phyloP scores from a whole-genome alignment of 257 asterid species.

The Fraxinus cuspidata region DNA sequence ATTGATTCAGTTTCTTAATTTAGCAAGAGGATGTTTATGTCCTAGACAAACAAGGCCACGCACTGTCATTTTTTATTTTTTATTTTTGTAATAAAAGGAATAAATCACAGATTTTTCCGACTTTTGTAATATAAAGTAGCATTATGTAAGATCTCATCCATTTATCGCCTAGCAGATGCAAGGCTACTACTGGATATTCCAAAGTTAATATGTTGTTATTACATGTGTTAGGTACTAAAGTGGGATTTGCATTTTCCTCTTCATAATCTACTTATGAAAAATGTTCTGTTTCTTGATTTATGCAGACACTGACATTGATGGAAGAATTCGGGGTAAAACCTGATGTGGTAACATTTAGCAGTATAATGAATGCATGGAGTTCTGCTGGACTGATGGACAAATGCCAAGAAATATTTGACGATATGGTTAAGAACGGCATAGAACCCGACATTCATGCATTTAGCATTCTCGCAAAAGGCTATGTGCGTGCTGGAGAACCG shows the following conservation, averaged over 20 bases:
- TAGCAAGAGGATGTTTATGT: background rate
- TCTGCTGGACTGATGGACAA: conserved; percentile 79
- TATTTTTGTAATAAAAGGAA: background rate
- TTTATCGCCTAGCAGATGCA: background rate
- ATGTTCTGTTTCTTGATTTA: background rate
- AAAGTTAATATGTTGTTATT: background rate
- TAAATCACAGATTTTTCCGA: background rate
- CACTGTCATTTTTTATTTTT: background rate
- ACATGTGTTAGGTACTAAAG: background rate
- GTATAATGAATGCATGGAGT: conserved; percentile 95
- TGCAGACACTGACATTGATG: conserved; percentile 70
- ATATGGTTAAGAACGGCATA: conserved; percentile 69
- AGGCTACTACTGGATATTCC: background rate
- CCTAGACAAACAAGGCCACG: background rate
- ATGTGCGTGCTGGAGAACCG: conserved; percentile 78
- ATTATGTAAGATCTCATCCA: background rate
- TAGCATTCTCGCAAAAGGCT: conserved; percentile 96
- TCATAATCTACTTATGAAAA: background rate
- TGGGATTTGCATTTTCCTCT: background rate
- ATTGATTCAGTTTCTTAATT: background rate
- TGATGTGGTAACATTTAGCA: conserved; percentile 85
- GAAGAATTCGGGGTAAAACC: conserved; percentile 84
- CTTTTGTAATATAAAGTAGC: background rate
- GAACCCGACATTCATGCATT: conserved; percentile 78
- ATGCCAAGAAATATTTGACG: conserved; percentile 73